Evolutionary conservation across 345 rosid species (phyloP).

Genomic region (Citrus medica): DNA sequence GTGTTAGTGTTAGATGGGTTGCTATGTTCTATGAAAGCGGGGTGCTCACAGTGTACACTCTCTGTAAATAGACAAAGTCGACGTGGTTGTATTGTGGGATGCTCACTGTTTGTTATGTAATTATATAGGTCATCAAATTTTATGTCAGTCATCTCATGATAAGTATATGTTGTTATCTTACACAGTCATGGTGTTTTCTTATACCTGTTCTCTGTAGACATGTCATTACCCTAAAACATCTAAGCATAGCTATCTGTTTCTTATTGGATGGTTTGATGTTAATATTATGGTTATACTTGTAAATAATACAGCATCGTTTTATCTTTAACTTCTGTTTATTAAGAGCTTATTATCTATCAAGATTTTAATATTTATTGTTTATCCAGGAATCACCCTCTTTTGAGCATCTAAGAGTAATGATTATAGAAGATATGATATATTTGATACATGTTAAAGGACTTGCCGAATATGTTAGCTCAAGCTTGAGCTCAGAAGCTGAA

Average conservation of each 20-base stretch:
- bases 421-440: slow-evolving; percentile 89
- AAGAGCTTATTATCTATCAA: neutral
- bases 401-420: slow-evolving; percentile 65
- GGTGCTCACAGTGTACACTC: neutral
- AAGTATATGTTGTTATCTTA: neutral
- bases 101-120: neutral
- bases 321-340: neutral
- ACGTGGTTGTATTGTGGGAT: neutral
- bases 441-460: slow-evolving; percentile 57
- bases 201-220: neutral
- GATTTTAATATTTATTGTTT: neutral
- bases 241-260: neutral
- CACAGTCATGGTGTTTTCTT: neutral
- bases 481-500: slow-evolving; percentile 52
- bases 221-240: neutral
- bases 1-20: neutral
- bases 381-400: slow-evolving; percentile 51
- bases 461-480: slow-evolving; percentile 48
- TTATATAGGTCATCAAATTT: neutral
- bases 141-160: neutral
- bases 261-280: neutral
- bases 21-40: neutral
- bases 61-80: neutral
- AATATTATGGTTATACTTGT: neutral
- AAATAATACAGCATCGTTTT: neutral